Conservation (phyloP, 257 asterid genomes). For the Solanum sparsipilum region DNA sequence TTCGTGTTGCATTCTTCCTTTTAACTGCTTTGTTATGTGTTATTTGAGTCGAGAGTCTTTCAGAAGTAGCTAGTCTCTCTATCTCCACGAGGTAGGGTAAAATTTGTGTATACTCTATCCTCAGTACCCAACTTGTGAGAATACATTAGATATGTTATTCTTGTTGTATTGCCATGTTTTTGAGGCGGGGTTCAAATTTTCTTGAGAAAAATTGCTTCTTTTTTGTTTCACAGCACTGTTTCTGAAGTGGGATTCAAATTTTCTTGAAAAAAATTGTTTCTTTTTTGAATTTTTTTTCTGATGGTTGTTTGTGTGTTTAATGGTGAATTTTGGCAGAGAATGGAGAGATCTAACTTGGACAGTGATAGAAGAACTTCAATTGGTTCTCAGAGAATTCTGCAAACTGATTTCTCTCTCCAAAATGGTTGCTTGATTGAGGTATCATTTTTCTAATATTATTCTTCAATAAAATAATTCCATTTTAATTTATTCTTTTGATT, state of each 20-base stretch:
- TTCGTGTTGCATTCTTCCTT: background rate
- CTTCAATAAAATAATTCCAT: background rate
- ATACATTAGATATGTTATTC: background rate
- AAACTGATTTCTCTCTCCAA: slow-evolving; percentile 29
- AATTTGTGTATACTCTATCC: too few relatives aligned
- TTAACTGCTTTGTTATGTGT: background rate
- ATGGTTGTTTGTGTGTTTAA: background rate
- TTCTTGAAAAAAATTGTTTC: background rate
- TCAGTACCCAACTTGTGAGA: background rate
- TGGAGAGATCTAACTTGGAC: slow-evolving; percentile 41
- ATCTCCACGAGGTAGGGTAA: background rate
- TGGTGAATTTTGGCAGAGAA: slow-evolving; percentile 36
- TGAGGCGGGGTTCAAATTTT: slow-evolving; percentile 30
- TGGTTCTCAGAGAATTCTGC: slow-evolving; percentile 55
- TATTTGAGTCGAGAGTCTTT: background rate
- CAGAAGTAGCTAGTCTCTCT: background rate
- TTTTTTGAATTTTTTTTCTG: background rate
- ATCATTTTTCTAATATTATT: background rate
- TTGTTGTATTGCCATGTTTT: background rate
- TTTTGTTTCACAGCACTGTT: slow-evolving; percentile 27
- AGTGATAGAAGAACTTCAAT: slow-evolving; percentile 59
- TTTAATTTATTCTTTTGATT: background rate
- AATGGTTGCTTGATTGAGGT: slow-evolving; percentile 56
- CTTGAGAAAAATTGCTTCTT: background rate
- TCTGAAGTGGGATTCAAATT: slow-evolving; percentile 52